Base-by-base conservation (phyloP, 2,329 filamentous ascomycete species). In the Colletotrichum horii region DNA sequence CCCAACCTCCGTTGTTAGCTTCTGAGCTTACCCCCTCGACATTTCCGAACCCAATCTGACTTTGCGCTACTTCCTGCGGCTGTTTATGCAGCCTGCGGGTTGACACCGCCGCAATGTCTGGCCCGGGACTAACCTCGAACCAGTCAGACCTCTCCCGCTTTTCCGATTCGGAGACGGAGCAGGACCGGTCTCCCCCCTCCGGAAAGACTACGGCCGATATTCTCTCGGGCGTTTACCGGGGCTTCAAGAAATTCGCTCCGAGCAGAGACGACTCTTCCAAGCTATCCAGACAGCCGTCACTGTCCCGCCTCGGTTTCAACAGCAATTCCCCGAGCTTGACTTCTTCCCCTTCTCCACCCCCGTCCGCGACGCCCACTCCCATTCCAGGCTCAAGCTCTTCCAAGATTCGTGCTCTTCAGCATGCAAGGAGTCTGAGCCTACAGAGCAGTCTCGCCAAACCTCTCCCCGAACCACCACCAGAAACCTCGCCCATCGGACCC, bases 391-490 rank as follows among this genome's bases (percentile, higher is more conserved):
- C 70, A 38, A 73, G 30, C 43, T 73, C 71, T 26, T 76, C 74
- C 66, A 76, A 76, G 66, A 74, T 60, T 26, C 69, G 75, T 34
- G 22, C 70, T 22, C 48, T 70, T 75, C 85, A 89, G 83, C 89
- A 91, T 91, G 89, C 84, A 74, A 86, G 88, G 78, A 89, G 87
- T 78, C 76, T 90, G 81, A 92, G 88, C 78, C 82, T 91, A 66
- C 89, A 90, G 79, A 85, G 89, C 74, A 91, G 89, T 79, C 89
- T 92, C 77, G 87, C 87, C 79, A 92, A 92, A 81, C 90, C 90
- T 65, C 82, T 92, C 26, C 90, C 90, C 43, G 86, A 88, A 76
- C 86, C 89, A 28, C 89, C 90, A 30, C 85, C 80, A 43, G 26
- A 70, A 22, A 61, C 71, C 38, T 71, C 78, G 15, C 70, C 71